A percentile compares a stretch with the other conserved stretches of the same genome.
These are phyloP conservation scores for Golubevia pallescens DNA, from an alignment of 1,284 basidiomycete genomes.

Conservation along the genomic window DNA sequence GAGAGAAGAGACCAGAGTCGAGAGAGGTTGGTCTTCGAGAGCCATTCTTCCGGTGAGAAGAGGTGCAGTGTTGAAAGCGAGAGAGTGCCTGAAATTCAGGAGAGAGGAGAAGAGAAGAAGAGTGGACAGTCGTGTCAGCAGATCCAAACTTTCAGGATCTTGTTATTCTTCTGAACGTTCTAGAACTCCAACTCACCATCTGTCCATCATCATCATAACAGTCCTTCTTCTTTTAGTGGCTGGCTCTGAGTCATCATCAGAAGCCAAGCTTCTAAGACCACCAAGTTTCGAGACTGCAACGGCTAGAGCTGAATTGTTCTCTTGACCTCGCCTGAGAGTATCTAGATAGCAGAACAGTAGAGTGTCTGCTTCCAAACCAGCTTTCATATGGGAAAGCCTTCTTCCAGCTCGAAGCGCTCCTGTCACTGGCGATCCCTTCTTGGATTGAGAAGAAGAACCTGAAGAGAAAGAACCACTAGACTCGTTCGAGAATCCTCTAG, in stretches of 20 bases:
- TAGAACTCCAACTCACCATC: conserved; percentile 8
- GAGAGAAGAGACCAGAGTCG: conserved; percentile 24
- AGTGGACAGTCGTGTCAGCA: not conserved
- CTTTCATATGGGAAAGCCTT: conserved; percentile 15
- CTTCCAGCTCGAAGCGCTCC: conserved; percentile 17
- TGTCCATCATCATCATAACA: conserved; percentile 32
- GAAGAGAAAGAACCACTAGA: conserved; percentile 10
- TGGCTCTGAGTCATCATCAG: not conserved
- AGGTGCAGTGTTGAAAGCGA: conserved; percentile 28
- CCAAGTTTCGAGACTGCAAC: conserved; percentile 35
- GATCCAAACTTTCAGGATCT: not conserved
- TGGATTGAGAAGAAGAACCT: conserved; percentile 6
- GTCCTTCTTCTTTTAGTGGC: conserved; percentile 25
- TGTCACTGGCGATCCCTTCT: not conserved
- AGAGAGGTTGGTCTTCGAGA: conserved; percentile 24
- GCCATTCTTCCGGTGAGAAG: conserved; percentile 25
- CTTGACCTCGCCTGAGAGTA: conserved; percentile 25
- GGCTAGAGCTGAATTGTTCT: conserved; percentile 32
- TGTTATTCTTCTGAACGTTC: not conserved
- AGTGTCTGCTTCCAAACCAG: conserved; percentile 31
- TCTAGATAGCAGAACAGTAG: conserved; percentile 41
- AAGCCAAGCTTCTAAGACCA: conserved; percentile 13
- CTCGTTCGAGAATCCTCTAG: conserved; percentile 15
- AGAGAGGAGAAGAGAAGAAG: not conserved
- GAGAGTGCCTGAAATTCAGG: conserved; percentile 19